phyloP scores from a whole-genome alignment of 148 eudicot species.

The Euryodendron excelsum region DNA sequence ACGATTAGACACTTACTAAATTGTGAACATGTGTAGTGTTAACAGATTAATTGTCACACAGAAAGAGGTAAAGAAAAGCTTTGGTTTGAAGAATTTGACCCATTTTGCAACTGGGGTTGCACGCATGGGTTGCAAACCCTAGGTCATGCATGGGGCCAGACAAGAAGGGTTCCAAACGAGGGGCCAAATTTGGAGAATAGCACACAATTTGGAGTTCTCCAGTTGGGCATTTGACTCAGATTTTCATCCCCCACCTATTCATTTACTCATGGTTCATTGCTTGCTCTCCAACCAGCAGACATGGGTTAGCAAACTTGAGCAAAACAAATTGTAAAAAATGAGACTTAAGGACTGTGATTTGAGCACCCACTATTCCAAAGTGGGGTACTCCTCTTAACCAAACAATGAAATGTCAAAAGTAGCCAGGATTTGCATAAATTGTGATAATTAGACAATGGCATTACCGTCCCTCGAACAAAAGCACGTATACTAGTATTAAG shows the following conservation, averaged over 20 bases:
- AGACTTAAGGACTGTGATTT: background rate
- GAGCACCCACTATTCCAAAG: background rate
- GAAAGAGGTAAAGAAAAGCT: background rate
- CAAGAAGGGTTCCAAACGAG: too few species aligned
- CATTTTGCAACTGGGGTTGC: slow-evolving; percentile 17
- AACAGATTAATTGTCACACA: too few species aligned
- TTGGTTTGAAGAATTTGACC: slow-evolving; percentile 14
- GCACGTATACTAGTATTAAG: background rate
- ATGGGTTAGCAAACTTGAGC: slow-evolving; percentile 11
- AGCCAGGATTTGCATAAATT: background rate
- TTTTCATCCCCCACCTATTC: slow-evolving; percentile 10
- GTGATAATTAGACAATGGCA: background rate
- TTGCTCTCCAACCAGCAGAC: slow-evolving; percentile 13
- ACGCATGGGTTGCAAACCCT: slow-evolving; percentile 20
- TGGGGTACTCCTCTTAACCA: background rate
- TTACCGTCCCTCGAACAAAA: background rate
- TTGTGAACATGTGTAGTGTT: too few species aligned
- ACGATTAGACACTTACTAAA: too few species aligned
- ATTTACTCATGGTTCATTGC: background rate
- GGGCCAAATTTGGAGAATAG: slow-evolving; percentile 18
- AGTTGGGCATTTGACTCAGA: slow-evolving; percentile 14
- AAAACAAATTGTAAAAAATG: background rate
- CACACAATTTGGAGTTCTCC: slow-evolving; percentile 20
- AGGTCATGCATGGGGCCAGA: slow-evolving; percentile 5
- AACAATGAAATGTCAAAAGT: background rate